Base-by-base conservation (phyloP, 1,284 basidiomycete species). In the Ustilago lituana region DNA sequence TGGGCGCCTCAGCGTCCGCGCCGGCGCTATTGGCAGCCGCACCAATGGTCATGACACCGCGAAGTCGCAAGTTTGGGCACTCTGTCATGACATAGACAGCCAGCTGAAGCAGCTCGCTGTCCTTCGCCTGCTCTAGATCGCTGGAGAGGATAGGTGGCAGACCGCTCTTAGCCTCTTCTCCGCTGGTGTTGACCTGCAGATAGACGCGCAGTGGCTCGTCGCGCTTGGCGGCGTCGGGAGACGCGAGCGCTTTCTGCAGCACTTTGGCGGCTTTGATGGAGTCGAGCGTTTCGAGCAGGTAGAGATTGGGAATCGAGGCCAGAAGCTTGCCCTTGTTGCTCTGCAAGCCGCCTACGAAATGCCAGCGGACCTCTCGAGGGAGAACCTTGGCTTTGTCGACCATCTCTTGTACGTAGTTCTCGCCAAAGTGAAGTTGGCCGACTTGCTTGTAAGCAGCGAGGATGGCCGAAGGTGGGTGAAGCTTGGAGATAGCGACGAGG, bases 11-110 rank as follows among this genome's bases (percentile, higher is more conserved):
- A 52, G 91, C 49, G 2, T 52, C 40, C 12, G 61, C 65, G 20
- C 36, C 53, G 9, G 59, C 51, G 44, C 75, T 77, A 54, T 79
- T 76, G 20, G 61, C 46, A 8, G 73, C 86, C 4, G 93, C 88
- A 2, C 96, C 95, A 74, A 98, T 98, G 0, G 95, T 98, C 95
- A 98, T 98, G 35, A 98, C 84, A 4, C 95, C 96, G 37, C 89
- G 87, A 3, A 98, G 83, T 17, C 86, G 86, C 31, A 98, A 85
- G 17, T 84, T 85, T 0, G 91, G 90, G 80, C 95, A 98, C 26
- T 86, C 82, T 1, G 83, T 82, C 56, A 94, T 79, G 78, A 98
- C 86, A 74, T 91, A 88, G 38, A 82, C 84, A 1, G 91, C 93
- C 15, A 98, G 86, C 43, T 86, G 83, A 31, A 87, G 83, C 23